phyloP scores from a whole-genome alignment of 176 grass and related monocot species.

The Aegilops longissima region DNA sequence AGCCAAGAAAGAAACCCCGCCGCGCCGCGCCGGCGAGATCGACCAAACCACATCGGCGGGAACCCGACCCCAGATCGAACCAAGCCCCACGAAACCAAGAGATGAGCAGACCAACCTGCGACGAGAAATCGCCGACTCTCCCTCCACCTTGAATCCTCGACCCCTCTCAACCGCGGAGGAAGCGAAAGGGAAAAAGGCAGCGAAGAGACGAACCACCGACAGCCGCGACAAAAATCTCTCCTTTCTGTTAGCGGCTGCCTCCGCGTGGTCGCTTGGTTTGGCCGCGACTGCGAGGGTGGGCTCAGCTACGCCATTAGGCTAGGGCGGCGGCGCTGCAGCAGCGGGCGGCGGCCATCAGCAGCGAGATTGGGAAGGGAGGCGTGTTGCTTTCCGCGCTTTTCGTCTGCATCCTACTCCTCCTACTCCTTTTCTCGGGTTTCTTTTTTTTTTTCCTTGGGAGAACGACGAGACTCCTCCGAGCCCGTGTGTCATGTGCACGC shows the following conservation, averaged over 20 bases:
- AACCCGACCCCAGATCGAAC: conserved; percentile 26
- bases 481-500: conserved; percentile 20
- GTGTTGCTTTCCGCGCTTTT: conserved; percentile 34
- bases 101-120: not conserved
- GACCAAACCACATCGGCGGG: conserved; percentile 23
- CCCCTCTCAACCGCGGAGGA: not conserved
- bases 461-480: not conserved
- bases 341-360: not conserved
- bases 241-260: conserved; percentile 2
- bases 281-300: not conserved
- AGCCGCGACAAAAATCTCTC: not conserved
- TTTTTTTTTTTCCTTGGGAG: not conserved
- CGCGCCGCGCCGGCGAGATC: conserved; percentile 15
- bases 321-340: conserved; percentile 4
- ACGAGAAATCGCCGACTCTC: not conserved
- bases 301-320: conserved; percentile 15
- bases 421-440: not conserved
- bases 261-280: not conserved
- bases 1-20: not conserved
- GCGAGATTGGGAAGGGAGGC: conserved; percentile 23
- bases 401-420: conserved; percentile 12
- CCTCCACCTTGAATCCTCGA: not conserved
- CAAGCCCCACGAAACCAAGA: not conserved
- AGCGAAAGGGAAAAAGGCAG: not conserved
- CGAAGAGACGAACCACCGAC: not conserved